Conservation (phyloP, 1,284 basidiomycete genomes). For the Mycena citricolor region DNA sequence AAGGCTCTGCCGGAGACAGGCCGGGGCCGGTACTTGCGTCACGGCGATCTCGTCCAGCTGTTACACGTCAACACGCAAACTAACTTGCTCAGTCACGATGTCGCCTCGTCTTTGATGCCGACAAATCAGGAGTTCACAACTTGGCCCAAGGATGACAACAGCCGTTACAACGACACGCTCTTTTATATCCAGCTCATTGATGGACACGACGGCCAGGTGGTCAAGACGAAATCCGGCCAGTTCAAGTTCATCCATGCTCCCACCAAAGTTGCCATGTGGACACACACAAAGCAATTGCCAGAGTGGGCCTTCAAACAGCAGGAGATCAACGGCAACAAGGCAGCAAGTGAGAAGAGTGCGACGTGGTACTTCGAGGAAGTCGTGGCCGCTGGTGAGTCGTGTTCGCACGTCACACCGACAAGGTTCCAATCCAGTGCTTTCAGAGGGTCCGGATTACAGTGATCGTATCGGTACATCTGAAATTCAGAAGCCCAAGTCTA, state of each 20-base stretch:
- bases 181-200: slow-evolving; percentile 79
- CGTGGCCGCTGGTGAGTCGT: slow-evolving; percentile 66
- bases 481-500: slow-evolving; percentile 57
- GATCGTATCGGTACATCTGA: slow-evolving; percentile 48
- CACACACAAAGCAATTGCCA: slow-evolving; percentile 80
- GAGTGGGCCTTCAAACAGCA: slow-evolving; percentile 98
- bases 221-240: slow-evolving; percentile 90
- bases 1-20: slow-evolving; percentile 88
- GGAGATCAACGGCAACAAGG: slow-evolving; percentile 98
- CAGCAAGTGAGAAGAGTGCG: slow-evolving; percentile 77
- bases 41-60: slow-evolving; percentile 88
- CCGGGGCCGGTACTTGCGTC: slow-evolving; percentile 84
- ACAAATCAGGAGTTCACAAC: slow-evolving; percentile 99
- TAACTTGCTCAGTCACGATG: slow-evolving; percentile 91
- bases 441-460: slow-evolving; percentile 56
- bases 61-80: slow-evolving; percentile 86
- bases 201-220: slow-evolving; percentile 72
- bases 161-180: slow-evolving; percentile 82
- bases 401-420: too few relatives aligned
- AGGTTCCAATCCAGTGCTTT: too few relatives aligned
- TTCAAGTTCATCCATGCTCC: slow-evolving; percentile 88
- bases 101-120: slow-evolving; percentile 94
- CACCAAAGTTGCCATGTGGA: slow-evolving; percentile 94
- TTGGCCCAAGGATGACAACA: slow-evolving; percentile 70
- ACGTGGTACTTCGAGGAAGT: slow-evolving; percentile 91